Evolutionary conservation across 768 basidiomycete species (phyloP).

Genomic region (Candolleomyces efflorescens): DNA sequence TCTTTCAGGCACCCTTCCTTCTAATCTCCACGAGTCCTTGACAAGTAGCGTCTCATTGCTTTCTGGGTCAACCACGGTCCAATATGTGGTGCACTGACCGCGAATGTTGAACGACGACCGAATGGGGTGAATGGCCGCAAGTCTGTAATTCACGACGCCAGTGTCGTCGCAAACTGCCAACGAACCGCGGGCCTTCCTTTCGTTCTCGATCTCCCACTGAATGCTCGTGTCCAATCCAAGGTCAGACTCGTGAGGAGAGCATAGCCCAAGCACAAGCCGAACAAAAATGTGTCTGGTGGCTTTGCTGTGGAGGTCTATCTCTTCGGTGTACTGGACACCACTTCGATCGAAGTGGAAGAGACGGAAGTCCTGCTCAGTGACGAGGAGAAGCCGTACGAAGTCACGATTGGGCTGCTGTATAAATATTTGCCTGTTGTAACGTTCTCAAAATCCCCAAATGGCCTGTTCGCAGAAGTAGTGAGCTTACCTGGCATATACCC

Average conservation of each 20-base stretch:
- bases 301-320: background rate
- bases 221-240: slow-evolving; percentile 2
- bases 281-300: background rate
- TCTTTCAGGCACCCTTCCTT: background rate
- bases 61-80: background rate
- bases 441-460: too few species aligned
- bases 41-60: background rate
- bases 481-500: background rate
- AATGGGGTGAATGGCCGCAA: background rate
- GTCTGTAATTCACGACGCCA: background rate
- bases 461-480: background rate
- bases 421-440: slow-evolving; percentile 1
- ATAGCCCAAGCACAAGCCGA: background rate
- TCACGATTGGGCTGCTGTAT: background rate
- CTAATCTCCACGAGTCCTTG: background rate
- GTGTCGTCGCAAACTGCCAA: background rate
- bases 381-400: slow-evolving; percentile 1
- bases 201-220: background rate
- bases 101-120: background rate
- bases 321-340: background rate
- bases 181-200: background rate
- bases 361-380: background rate
- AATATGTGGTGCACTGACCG: background rate
- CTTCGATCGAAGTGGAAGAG: slow-evolving; percentile 2
- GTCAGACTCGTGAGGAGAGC: background rate